A percentile compares a stretch with the other conserved stretches of the same genome.
phyloP scores from a whole-genome alignment of 2,329 filamentous ascomycete species.

The Arthroderma sp. region DNA sequence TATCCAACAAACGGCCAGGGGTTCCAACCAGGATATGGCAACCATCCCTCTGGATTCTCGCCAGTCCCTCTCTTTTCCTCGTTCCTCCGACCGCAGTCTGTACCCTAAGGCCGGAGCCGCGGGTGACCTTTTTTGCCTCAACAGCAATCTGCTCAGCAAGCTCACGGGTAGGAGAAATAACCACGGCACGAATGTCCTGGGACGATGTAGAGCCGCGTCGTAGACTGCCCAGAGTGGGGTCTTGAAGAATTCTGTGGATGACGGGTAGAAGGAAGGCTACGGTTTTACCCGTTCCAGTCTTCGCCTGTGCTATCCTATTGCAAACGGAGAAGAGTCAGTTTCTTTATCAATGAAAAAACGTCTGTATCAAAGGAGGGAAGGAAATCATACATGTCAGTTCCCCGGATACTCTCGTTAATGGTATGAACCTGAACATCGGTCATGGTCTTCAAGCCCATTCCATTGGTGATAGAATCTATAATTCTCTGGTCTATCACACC shows the following conservation, averaged over 20 bases:
- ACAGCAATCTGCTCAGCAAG: constrained; percentile 52
- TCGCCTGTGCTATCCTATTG: constrained; percentile 76
- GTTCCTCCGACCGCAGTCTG: constrained; percentile 87
- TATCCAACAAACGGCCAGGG: constrained; percentile 73
- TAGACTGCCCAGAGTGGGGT: constrained; percentile 42
- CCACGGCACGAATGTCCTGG: constrained; percentile 46
- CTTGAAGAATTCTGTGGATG: constrained; percentile 63
- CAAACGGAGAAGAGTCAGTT: constrained; percentile 5
- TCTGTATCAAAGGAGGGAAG: constrained; percentile 4
- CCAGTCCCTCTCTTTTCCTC: constrained; percentile 57
- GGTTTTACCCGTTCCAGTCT: constrained; percentile 94
- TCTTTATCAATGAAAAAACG: constrained; percentile 11
- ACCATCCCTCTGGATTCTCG: constrained; percentile 56
- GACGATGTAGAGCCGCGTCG: constrained; percentile 15
- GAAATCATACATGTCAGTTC: constrained; percentile 62
- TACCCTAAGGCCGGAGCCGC: constrained; percentile 54
- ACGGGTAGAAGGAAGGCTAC: constrained; percentile 82
- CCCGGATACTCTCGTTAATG: constrained; percentile 65
- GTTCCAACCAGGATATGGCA: constrained; percentile 87
- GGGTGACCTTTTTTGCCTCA: constrained; percentile 60
- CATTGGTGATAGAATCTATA: constrained; percentile 54
- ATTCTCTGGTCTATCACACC: constrained; percentile 50
- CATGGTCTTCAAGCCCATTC: constrained; percentile 73
- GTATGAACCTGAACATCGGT: constrained; percentile 83
- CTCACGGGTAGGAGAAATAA: constrained; percentile 53